A percentile compares a stretch with the other conserved stretches of the same genome.
phyloP scores from a whole-genome alignment of 2,329 filamentous ascomycete species.

The Talaromyces sp. region DNA sequence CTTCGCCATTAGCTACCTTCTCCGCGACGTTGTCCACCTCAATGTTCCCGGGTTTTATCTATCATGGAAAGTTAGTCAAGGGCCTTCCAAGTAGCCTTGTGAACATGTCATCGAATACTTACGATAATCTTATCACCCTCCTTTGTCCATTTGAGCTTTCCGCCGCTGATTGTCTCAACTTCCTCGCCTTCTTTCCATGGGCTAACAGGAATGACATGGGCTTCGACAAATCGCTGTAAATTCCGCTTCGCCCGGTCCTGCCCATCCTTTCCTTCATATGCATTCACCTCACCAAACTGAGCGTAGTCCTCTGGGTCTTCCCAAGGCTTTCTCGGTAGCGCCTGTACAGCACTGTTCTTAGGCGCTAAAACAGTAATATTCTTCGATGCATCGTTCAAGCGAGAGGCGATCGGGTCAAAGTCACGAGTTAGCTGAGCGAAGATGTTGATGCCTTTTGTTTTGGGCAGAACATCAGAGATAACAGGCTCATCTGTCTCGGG shows the following conservation, averaged over 20 bases:
- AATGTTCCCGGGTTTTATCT: slow-evolving; percentile 72
- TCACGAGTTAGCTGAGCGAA: slow-evolving; percentile 82
- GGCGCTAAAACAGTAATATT: slow-evolving; percentile 89
- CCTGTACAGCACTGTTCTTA: slow-evolving; percentile 77
- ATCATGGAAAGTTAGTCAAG: slow-evolving; percentile 15
- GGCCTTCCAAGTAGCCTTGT: not conserved
- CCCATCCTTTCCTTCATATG: slow-evolving; percentile 75
- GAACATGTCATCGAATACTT: slow-evolving; percentile 37
- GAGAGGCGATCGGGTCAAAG: slow-evolving; percentile 67
- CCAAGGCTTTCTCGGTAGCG: slow-evolving; percentile 75
- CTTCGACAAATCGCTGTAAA: slow-evolving; percentile 78
- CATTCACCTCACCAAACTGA: slow-evolving; percentile 62
- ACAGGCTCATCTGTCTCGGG: slow-evolving; percentile 55
- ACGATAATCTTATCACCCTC: slow-evolving; percentile 67
- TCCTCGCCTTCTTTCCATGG: slow-evolving; percentile 75
- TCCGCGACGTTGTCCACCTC: slow-evolving; percentile 75
- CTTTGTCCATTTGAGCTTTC: slow-evolving; percentile 80
- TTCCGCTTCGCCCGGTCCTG: slow-evolving; percentile 77
- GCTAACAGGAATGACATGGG: slow-evolving; percentile 74
- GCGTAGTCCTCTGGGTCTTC: slow-evolving; percentile 72
- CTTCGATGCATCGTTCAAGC: slow-evolving; percentile 65
- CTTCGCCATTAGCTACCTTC: slow-evolving; percentile 82
- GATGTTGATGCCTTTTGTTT: slow-evolving; percentile 76
- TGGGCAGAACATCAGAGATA: slow-evolving; percentile 82
- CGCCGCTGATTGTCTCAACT: slow-evolving; percentile 67